Evolutionary conservation across 169 alveolate genomes (phyloP), one percentile per base, ranked within the genome.

Genomic region (Plasmodium inui): DNA sequence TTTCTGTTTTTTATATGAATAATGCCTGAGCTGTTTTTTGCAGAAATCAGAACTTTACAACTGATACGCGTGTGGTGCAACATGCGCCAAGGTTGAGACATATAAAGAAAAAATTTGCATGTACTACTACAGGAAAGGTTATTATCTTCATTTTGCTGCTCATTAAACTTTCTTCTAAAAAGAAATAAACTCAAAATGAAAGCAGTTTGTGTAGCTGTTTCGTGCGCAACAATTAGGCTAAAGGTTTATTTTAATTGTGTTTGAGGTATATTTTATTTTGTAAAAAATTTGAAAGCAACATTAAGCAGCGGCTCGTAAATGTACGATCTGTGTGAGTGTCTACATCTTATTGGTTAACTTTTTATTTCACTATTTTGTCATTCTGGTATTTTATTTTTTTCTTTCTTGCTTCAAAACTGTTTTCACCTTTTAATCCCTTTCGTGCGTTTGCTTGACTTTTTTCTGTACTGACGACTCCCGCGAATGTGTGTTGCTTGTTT

Each of bases 61-160:
- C 46, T 19, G 71, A 83, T 28, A 83, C 37, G 34, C 46, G 32
- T 70, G 50, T 26, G 28, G 74, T 1, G 30, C 50, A 70, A 70
- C 19, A 80, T 41, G 55, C 72, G 71, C 26, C 14, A 41, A 83
- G 14, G 80, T 83, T 83, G 70, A 67, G 73, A 67, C 57, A 19
- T 30, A 70, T 19, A 83, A 70, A 53, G 37, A 39, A 83, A 39
- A 41, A 67, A 70, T 83, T 22, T 83, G 92, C 92, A 83, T 83
- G 92, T 53, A 70, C 17, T 83, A 0, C 30, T 39, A 71, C n/a
- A 26, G 26, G 92, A 83, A 82, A 83, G 30, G 37, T 67, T 67
- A 67, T 67, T 4, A 19, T 70, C 50, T 46, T 34, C 9, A 30
- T 30, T 39, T 28, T 67, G 9, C 7, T 34, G 37, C 46, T 28